Base-by-base conservation (phyloP, 2,329 filamentous ascomycete species). In the Nemania sp. region DNA sequence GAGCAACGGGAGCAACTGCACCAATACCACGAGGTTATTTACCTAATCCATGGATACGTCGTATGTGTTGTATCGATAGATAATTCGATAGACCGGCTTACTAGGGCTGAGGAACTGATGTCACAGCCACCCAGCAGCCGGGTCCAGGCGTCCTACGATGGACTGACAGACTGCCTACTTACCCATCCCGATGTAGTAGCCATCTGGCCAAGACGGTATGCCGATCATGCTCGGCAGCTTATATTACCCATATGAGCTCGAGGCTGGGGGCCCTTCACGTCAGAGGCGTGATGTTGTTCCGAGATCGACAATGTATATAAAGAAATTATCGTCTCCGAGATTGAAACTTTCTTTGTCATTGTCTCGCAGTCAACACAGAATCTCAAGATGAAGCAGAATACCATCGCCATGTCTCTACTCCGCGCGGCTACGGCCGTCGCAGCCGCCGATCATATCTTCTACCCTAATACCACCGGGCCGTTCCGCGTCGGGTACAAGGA, bases 331-430 rank as follows among this genome's bases (percentile, higher is more conserved):
- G 20, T 24, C 15, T 13, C 20, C 22, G n/a, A 47, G 10, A 20
- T 10, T 43, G 8, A 5, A 32, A 2, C 11, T 27, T 38, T n/a
- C n/a, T 24, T 54, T 51, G 15, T 35, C 5, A 54, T 27, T 8
- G 8, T 38, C 27, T 13, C 26, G 11, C 35, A 38, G 20, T 29
- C 55, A 22, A 6, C 2, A 54, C 29, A 26, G 41, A 60, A 35
- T 15, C 32, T 43, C 47, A 61, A 61, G n/a, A 62, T 64, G 62
- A 15, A 47, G 26, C 55, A 59, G 38, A 54, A 54, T 18, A 64
- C 35, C 27, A 54, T 59, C 4, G n/a, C 27, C 6, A 6, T 59
- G 11, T 59, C 55, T 49, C n/a, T 64, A 6, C 27, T 64, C 5
- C 38, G 26, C 56, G 55, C 55, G 35, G 62, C 62, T 26, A 55